A percentile compares a stretch with the other conserved stretches of the same genome.
Conservation (phyloP, 148 eudicot genomes). For the Silene conica region DNA sequence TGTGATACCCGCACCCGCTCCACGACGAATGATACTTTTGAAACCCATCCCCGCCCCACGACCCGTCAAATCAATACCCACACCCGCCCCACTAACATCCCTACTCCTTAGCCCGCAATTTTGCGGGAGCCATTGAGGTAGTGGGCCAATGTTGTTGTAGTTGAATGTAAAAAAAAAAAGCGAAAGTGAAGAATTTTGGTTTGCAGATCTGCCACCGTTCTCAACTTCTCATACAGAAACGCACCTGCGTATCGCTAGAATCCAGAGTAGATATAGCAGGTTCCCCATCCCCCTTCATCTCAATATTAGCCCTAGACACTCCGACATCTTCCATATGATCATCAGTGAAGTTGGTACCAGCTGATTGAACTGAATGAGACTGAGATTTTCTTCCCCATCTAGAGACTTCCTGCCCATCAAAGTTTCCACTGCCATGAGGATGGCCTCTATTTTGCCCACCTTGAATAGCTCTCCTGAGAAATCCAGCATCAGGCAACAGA, state of each 20-base stretch:
- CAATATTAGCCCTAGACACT: slow-evolving; percentile 24
- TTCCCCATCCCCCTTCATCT: slow-evolving; percentile 39
- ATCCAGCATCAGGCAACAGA: slow-evolving; percentile 23
- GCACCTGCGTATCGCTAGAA: slow-evolving; percentile 50
- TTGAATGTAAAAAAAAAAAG: too few relatives aligned
- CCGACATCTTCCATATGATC: slow-evolving; percentile 34
- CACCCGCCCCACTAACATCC: too few relatives aligned
- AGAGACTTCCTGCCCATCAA: slow-evolving; percentile 46
- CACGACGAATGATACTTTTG: too few relatives aligned
- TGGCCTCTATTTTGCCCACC: slow-evolving; percentile 45
- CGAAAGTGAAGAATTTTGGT: too few relatives aligned
- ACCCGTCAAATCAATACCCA: too few relatives aligned
- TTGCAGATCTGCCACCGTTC: too few relatives aligned
- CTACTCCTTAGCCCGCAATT: too few relatives aligned
- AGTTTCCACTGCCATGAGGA: slow-evolving; percentile 46
- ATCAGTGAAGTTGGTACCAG: slow-evolving; percentile 33
- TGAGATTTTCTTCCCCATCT: slow-evolving; percentile 59
- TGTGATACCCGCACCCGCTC: too few relatives aligned
- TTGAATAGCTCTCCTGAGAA: slow-evolving; percentile 51
- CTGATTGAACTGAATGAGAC: slow-evolving; percentile 22
- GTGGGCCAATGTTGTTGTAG: too few relatives aligned
- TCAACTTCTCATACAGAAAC: background rate
- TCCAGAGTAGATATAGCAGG: slow-evolving; percentile 34
- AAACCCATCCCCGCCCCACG: too few relatives aligned
- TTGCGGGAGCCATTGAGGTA: too few relatives aligned